Conservation (phyloP, 2,329 filamentous ascomycete genomes). For the Xylariaceae sp. region DNA sequence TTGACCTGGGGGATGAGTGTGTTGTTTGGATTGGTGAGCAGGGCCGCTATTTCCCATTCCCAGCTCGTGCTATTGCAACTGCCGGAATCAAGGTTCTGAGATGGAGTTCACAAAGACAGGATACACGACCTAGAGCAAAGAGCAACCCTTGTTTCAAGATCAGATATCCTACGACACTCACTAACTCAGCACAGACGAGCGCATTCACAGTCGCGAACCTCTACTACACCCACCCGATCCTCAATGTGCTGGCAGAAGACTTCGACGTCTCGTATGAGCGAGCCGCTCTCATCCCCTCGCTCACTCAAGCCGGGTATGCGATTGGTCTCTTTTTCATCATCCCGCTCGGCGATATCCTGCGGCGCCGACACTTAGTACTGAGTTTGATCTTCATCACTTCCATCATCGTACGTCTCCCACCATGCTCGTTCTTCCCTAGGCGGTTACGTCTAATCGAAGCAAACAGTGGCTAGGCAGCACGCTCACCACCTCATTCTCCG, state of each 20-base stretch:
- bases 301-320: conserved; percentile 79
- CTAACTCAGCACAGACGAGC: conserved; percentile 38
- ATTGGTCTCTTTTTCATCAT: conserved; percentile 70
- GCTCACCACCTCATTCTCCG: conserved; percentile 60
- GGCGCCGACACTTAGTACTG: conserved; percentile 67
- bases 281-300: conserved; percentile 66
- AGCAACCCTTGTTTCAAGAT: no score
- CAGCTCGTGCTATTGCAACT: not conserved
- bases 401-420: conserved; percentile 51
- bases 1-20: conserved; percentile 28
- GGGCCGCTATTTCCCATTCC: not conserved
- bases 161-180: not conserved
- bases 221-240: conserved; percentile 78
- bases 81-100: no score
- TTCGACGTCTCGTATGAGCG: conserved; percentile 70
- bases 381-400: conserved; percentile 66
- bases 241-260: conserved; percentile 70
- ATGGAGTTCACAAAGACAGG: no score
- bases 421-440: not conserved
- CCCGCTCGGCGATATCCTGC: conserved; percentile 69
- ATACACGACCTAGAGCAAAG: no score
- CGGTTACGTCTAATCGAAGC: not conserved
- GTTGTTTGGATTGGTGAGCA: conserved; percentile 34
- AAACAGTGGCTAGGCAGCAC: conserved; percentile 66
- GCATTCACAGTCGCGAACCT: conserved; percentile 76